These are phyloP conservation scores for Skeletonema grethae DNA, from an alignment of 108 stramenopile genomes.

Conservation along the genomic window DNA sequence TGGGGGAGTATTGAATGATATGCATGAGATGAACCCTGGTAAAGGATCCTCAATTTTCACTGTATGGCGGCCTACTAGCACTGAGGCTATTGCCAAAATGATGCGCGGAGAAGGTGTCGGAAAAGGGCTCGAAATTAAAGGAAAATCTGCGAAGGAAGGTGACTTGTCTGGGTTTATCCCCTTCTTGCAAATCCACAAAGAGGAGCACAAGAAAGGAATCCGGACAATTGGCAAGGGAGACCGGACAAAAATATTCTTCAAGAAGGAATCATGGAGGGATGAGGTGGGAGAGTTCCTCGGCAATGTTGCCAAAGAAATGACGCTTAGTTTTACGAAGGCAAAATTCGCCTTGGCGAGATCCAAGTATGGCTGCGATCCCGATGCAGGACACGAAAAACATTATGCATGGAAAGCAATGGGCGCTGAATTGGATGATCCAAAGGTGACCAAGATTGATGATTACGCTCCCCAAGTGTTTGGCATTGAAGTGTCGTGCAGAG, in stretches of 20 bases:
- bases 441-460: constrained; percentile 21
- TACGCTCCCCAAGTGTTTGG: constrained; percentile 31
- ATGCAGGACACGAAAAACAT: constrained; percentile 8
- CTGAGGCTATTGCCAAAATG: constrained; percentile 66
- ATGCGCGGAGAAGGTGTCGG: constrained; percentile 66
- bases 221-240: constrained; percentile 30
- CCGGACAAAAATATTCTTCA: constrained; percentile 44
- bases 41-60: constrained; percentile 49
- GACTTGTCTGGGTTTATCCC: constrained; percentile 60
- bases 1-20: neutral
- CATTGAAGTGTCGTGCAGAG: constrained; percentile 43
- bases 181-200: constrained; percentile 66
- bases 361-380: neutral
- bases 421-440: constrained; percentile 8
- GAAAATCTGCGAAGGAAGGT: constrained; percentile 68
- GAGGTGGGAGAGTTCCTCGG: constrained; percentile 21
- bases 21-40: neutral
- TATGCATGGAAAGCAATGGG: neutral
- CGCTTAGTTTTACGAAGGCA: constrained; percentile 10
- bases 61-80: constrained; percentile 71
- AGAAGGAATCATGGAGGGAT: constrained; percentile 28
- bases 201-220: constrained; percentile 43
- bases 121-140: constrained; percentile 78
- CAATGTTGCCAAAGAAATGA: constrained; percentile 18
- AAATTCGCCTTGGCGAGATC: constrained; percentile 19